These are phyloP conservation scores for Artemisia princeps DNA, from an alignment of 140 eudicot genomes.

Conservation along the genomic window DNA sequence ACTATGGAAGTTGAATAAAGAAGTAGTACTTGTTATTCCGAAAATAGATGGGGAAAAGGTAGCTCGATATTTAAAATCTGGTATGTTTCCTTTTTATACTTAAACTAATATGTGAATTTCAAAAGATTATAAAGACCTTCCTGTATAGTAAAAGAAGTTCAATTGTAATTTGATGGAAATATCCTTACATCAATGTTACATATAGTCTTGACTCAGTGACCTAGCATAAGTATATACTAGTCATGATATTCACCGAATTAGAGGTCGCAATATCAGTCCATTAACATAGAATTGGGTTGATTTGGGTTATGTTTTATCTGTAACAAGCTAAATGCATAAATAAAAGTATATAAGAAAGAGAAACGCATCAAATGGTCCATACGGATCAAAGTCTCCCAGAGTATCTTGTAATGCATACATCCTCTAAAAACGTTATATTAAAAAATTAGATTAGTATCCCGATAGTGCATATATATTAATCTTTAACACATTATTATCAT, in stretches of 20 bases:
- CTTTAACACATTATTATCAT: neutral
- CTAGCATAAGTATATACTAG: neutral
- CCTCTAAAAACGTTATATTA: neutral
- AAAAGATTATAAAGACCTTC: neutral
- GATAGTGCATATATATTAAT: neutral
- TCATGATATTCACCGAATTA: neutral
- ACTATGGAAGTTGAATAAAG: conserved; percentile 73
- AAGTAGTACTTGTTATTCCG: conserved; percentile 64
- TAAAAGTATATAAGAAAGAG: neutral
- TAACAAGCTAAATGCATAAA: neutral
- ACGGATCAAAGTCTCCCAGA: neutral
- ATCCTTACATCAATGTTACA: neutral
- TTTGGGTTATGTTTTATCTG: neutral
- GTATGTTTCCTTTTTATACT: conserved; percentile 28
- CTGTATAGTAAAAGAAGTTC: neutral
- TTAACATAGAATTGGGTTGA: neutral
- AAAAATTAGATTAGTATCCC: neutral
- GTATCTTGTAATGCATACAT: neutral
- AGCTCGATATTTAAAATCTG: conserved; percentile 69
- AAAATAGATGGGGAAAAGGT: conserved; percentile 52
- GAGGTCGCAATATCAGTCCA: neutral
- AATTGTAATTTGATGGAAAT: neutral
- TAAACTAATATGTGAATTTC: conserved; percentile 12
- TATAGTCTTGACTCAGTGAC: neutral
- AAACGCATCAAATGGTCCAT: neutral